phyloP scores from a whole-genome alignment of 805 yeast genomes.

The Starmerella powellii region DNA sequence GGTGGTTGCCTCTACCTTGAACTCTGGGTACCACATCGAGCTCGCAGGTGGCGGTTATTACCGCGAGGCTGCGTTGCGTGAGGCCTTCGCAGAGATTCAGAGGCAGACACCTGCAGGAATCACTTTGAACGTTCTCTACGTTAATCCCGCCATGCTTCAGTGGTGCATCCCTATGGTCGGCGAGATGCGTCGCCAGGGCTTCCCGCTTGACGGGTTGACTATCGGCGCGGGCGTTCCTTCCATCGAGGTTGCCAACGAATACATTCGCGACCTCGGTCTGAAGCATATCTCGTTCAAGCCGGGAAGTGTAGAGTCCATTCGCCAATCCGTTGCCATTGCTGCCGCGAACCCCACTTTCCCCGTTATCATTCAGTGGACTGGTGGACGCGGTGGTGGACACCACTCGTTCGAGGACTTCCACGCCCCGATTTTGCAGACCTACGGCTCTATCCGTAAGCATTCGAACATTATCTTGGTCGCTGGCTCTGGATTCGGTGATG shows the following conservation, averaged over 20 bases:
- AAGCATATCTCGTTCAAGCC: conserved; percentile 95
- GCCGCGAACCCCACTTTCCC: conserved; percentile 95
- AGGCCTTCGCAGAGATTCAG: conserved; percentile 66
- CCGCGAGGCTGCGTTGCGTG: conserved; percentile 52
- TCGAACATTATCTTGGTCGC: conserved; percentile 82
- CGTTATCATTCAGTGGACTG: conserved; percentile 97
- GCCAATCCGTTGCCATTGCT: conserved; percentile 78
- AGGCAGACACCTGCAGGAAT: conserved; percentile 71
- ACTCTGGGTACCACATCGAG: conserved; percentile 95
- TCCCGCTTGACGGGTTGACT: conserved; percentile 89
- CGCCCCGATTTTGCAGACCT: conserved; percentile 92
- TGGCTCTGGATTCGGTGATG: conserved; percentile 97
- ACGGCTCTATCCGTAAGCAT: conserved; percentile 83
- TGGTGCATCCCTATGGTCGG: conserved; percentile 97
- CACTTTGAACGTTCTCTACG: conserved; percentile 86
- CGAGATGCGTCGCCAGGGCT: conserved; percentile 77
- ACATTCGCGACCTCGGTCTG: conserved; percentile 81
- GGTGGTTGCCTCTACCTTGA: conserved; percentile 84
- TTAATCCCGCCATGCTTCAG: conserved; percentile 92
- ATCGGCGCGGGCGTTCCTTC: conserved; percentile 99
- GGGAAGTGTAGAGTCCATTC: conserved; percentile 88
- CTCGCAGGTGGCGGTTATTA: conserved; percentile 99
- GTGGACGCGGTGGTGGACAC: conserved; percentile 99
- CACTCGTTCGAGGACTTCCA: conserved; percentile 99
- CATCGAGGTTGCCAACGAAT: conserved; percentile 90